These are phyloP conservation scores for Cladosporium sphaerospermum DNA, from an alignment of 2,329 filamentous ascomycete genomes.

Conservation along the genomic window DNA sequence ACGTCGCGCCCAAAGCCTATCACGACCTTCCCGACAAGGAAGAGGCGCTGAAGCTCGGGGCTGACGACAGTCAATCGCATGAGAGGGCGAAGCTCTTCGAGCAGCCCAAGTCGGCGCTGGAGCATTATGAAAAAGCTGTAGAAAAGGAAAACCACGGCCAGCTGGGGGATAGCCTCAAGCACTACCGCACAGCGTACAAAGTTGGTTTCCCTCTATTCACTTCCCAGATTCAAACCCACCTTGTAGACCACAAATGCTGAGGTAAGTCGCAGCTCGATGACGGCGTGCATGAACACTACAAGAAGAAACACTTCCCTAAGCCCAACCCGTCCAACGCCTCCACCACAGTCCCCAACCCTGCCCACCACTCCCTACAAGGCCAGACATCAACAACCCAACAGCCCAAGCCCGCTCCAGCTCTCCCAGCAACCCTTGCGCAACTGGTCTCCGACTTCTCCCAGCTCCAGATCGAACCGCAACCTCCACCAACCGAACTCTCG, in stretches of 20 bases:
- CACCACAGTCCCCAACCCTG: slow-evolving; percentile 46
- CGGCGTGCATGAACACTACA: slow-evolving; percentile 77
- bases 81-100: slow-evolving; percentile 26
- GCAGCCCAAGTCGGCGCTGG: slow-evolving; percentile 70
- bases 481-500: slow-evolving; percentile 64
- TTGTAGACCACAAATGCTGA: slow-evolving; percentile 20
- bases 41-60: slow-evolving; percentile 36
- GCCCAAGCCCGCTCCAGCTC: slow-evolving; percentile 22
- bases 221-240: slow-evolving; percentile 12
- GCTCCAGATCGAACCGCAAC: slow-evolving; percentile 60
- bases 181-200: slow-evolving; percentile 86
- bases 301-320: slow-evolving; percentile 78
- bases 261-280: slow-evolving; percentile 62
- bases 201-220: slow-evolving; percentile 41
- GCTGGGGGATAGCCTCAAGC: slow-evolving; percentile 77
- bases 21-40: slow-evolving; percentile 43
- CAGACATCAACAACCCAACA: slow-evolving; percentile 8
- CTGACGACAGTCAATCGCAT: slow-evolving; percentile 34
- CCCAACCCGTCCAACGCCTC: slow-evolving; percentile 40
- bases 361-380: slow-evolving; percentile 50
- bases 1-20: slow-evolving; percentile 33
- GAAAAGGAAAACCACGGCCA: slow-evolving; percentile 80
- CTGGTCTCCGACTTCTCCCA: slow-evolving; percentile 70
- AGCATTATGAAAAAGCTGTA: slow-evolving; percentile 88
- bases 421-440: slow-evolving; percentile 51